These are phyloP conservation scores for Verticillium nonalfalfae DNA, from an alignment of 2,329 filamentous ascomycete genomes.

Conservation along the genomic window DNA sequence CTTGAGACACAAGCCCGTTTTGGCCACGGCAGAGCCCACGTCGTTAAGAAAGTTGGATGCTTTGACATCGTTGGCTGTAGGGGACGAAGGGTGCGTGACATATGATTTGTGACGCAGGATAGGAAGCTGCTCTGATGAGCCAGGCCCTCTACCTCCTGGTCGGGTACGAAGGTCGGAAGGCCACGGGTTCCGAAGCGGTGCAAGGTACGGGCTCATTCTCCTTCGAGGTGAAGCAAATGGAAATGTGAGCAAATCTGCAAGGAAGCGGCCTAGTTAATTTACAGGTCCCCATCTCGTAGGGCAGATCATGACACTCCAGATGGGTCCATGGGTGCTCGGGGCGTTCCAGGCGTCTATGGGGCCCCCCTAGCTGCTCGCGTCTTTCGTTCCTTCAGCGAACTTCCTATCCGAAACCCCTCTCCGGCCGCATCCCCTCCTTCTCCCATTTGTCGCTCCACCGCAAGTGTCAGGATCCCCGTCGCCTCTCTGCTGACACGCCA, in stretches of 20 bases:
- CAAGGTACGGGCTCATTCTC: not conserved
- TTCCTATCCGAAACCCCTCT: conserved; percentile 3
- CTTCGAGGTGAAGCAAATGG: not conserved
- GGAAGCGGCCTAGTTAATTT: not conserved
- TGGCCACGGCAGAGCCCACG: conserved; percentile 1
- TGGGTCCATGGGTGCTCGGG: not conserved
- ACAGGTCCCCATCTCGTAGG: not conserved
- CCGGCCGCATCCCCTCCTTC: not conserved
- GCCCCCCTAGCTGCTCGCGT: not conserved
- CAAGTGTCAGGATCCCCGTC: conserved; percentile 1
- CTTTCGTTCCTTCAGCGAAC: not conserved
- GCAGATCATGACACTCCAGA: not conserved
- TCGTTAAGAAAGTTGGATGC: not conserved
- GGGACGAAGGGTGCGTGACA: not conserved
- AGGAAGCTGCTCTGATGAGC: not conserved
- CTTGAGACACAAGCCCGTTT: conserved; percentile 12
- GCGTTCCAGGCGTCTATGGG: not conserved
- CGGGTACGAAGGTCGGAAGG: not conserved
- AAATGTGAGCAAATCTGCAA: not conserved
- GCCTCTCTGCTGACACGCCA: not conserved
- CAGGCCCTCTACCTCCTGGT: not conserved
- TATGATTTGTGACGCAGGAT: not conserved
- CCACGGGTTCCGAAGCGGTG: not conserved
- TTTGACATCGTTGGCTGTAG: not conserved
- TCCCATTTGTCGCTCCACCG: not conserved